Evolutionary conservation across 2,329 filamentous ascomycete genomes (phyloP).

Genomic region (Penicillium sp.): DNA sequence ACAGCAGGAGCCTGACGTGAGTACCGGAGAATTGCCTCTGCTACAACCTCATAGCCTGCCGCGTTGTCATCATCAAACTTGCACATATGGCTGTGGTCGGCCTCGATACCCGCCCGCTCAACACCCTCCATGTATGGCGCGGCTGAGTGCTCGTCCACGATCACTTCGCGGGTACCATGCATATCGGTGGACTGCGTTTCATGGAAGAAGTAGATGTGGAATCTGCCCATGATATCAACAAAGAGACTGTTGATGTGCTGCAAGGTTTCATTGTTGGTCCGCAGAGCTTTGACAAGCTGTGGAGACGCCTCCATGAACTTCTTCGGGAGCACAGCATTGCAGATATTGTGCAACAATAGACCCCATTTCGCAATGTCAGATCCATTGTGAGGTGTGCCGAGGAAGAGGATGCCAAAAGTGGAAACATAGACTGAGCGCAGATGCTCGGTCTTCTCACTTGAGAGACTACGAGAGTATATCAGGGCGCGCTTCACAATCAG

Average conservation of each 20-base stretch:
- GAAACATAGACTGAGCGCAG: conserved; percentile 69
- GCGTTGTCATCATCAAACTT: conserved; percentile 65
- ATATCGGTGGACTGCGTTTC: conserved; percentile 71
- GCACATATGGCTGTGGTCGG: conserved; percentile 69
- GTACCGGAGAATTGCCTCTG: conserved; percentile 49
- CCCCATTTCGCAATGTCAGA: conserved; percentile 69
- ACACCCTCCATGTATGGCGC: conserved; percentile 68
- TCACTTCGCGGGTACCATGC: conserved; percentile 59
- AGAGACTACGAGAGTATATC: conserved; percentile 63
- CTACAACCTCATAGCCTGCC: conserved; percentile 61
- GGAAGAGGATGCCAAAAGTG: conserved; percentile 72
- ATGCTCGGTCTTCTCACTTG: conserved; percentile 59
- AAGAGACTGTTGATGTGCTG: conserved; percentile 73
- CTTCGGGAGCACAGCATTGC: conserved; percentile 62
- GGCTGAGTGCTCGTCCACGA: conserved; percentile 70
- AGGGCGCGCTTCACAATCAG: conserved; percentile 69
- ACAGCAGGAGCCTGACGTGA: conserved; percentile 53
- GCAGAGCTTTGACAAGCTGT: conserved; percentile 67
- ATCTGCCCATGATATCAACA: conserved; percentile 66
- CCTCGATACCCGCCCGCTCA: conserved; percentile 71
- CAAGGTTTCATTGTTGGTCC: conserved; percentile 69
- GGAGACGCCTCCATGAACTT: conserved; percentile 66
- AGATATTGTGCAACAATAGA: conserved; percentile 65
- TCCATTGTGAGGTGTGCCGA: conserved; percentile 73
- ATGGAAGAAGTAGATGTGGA: conserved; percentile 73